Evolutionary conservation across 208 protist genomes (phyloP), one percentile per base, ranked within the genome.

Genomic region (Kentomonas sorsogonicus): DNA sequence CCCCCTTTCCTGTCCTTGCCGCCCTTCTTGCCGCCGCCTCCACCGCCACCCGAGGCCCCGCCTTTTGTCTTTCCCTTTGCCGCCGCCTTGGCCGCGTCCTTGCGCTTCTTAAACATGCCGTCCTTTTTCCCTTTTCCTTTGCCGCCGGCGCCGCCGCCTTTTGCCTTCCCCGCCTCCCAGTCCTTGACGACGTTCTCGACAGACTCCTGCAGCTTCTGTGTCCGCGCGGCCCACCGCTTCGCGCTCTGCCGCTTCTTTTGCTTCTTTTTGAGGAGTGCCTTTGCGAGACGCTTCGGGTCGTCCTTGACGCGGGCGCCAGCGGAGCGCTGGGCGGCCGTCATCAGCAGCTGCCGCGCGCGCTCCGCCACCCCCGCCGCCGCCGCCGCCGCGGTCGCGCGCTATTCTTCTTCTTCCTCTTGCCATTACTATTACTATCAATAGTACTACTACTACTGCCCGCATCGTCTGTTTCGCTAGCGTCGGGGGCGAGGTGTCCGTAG

Each of bases 221-320:
- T 40, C 22, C 85, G 72, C 65, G 72, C 79, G 36, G 79, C 79
- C 85, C 85, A 93, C 58, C 71, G 61, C 63, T 86, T 89, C 13
- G 85, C 85, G 4, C 81, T 89, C 52, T 79, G 79, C 13, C 81
- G 78, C 69, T 89, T 93, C 66, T 87, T 89, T 52, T 75, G 79
- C 5, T 77, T 72, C 3, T 79, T 74, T 74, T 84, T 89, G 45
- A 77, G 78, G 34, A 93, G 54, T 4, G 81, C 77, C 66, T 79
- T 84, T 11, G 69, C 57, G 15, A 93, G 69, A 23, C 69, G 63
- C 46, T 71, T 63, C 25, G 82, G 72, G 55, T 93, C 85, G 41
- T 93, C 85, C 60, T 83, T 84, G 45, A 93, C 72, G 63, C 83
- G 81, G 53, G 66, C 47, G 1, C 85, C 85, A 0, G 69, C 57